Evolutionary conservation across 2,329 filamentous ascomycete species (phyloP).

Genomic region (Arthroderma sp.): DNA sequence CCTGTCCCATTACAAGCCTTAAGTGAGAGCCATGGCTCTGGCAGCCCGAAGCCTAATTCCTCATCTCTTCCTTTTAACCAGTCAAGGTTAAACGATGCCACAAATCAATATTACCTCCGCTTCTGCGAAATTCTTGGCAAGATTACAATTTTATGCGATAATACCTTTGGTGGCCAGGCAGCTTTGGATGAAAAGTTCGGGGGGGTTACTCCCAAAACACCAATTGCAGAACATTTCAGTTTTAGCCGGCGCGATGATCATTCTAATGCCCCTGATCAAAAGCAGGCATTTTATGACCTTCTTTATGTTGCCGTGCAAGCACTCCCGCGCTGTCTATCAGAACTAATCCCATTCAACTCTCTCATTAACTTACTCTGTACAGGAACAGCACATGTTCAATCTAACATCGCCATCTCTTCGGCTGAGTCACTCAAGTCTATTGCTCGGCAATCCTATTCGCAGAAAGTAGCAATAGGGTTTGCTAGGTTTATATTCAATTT

Average conservation of each 20-base stretch:
- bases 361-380: conserved; percentile 92
- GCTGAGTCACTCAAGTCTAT: conserved; percentile 91
- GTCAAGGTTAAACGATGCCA: conserved; percentile 54
- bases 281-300: conserved; percentile 89
- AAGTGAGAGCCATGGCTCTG: conserved; percentile 25
- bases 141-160: conserved; percentile 91
- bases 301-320: conserved; percentile 92
- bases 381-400: conserved; percentile 87
- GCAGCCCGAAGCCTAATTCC: conserved; percentile 20
- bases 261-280: conserved; percentile 60
- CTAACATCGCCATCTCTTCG: conserved; percentile 82
- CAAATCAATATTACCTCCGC: conserved; percentile 71
- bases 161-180: conserved; percentile 91
- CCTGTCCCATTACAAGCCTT: conserved; percentile 5
- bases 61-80: conserved; percentile 42
- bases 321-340: conserved; percentile 80
- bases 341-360: conserved; percentile 82
- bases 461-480: conserved; percentile 93
- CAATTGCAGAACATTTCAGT: conserved; percentile 85
- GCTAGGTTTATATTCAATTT: conserved; percentile 98
- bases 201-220: conserved; percentile 77
- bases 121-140: conserved; percentile 95
- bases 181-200: conserved; percentile 91
- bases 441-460: conserved; percentile 79
- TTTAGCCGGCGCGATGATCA: conserved; percentile 76